Evolutionary conservation across 1,284 basidiomycete species (phyloP), one percentile per base, ranked within the genome.

Genomic region (Malassezia slooffiae): DNA sequence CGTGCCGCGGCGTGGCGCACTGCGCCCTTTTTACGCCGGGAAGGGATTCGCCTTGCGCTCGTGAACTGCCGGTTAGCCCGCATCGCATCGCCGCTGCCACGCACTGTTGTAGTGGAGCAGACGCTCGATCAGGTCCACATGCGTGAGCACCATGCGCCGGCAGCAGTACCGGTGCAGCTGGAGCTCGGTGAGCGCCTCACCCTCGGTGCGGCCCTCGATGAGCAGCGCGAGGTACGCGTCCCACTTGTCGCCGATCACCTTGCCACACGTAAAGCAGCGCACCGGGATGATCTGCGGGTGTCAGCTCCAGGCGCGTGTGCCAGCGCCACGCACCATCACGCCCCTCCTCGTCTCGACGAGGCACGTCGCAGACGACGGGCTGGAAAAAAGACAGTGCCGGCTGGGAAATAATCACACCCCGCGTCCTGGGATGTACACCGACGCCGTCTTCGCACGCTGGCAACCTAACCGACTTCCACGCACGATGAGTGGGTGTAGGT

Each of bases 111-210:
- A 95, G 64, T 91, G 86, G 20, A 95, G 74, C 15, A 93, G 76
- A 72, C 93, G 95, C 72, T 95, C 89, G 58, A 95, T 93, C 50
- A 95, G 76, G 72, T 95, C 90, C 50, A 95, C 89, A 70, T 97
- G 91, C 0, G 91, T 96, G 43, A 96, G 74, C 10, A 97, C 86
- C 91, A 97, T 97, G 42, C 91, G 79, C 35, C 91, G 77, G 72
- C 91, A 96, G 73, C 90, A 96, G 71, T 96, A 96, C 47, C 91
- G 75, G 71, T 87, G 90, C 43, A 96, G 74, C 55, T 89, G 84
- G 4, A 95, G 75, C 60, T 84, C 81, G 56, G 93, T 89, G 40
- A 96, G 77, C 8, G 90, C 90, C 50, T 95, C 88, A 58, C 90
- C 86, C 34, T 67, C 65, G n/a, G 55, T 60, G 19, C 56, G 57